Evolutionary conservation across 2,329 filamentous ascomycete genomes (phyloP).

Genomic region (Sphaerostilbella broomeana): DNA sequence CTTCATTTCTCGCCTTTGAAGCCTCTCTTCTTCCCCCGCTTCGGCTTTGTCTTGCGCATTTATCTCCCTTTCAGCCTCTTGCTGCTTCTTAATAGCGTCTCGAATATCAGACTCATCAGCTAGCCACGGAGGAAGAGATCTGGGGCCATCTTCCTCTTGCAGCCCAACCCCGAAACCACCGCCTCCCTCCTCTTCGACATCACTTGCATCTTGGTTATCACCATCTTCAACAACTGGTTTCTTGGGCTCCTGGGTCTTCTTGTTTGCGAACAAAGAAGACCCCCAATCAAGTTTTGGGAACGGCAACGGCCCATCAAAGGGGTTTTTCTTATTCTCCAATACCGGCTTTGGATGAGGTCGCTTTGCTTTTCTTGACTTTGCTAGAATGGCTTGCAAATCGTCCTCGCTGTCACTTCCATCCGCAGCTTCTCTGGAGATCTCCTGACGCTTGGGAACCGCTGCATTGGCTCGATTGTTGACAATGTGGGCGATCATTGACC

Average conservation of each 20-base stretch:
- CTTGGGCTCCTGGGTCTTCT: conserved; percentile 21
- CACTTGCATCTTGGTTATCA: conserved; percentile 21
- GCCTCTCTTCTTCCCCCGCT: conserved; percentile 49
- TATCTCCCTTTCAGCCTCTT: conserved; percentile 49
- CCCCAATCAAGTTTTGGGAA: conserved; percentile 80
- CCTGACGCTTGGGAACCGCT: conserved; percentile 40
- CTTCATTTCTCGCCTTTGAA: conserved; percentile 35
- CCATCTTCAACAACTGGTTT: conserved; percentile 18
- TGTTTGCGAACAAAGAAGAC: conserved; percentile 50
- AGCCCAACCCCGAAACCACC: conserved; percentile 59
- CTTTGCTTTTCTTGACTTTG: conserved; percentile 59
- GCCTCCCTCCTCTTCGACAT: conserved; percentile 43
- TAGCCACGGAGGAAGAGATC: conserved; percentile 73
- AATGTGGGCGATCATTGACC: conserved; percentile 62
- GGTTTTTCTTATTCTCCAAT: conserved; percentile 50
- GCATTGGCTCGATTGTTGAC: conserved; percentile 68
- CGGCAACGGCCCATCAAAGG: conserved; percentile 74
- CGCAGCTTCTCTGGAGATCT: conserved; percentile 3
- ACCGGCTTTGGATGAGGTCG: conserved; percentile 34
- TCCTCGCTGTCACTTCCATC: conserved; percentile 66
- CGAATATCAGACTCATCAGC: conserved; percentile 58
- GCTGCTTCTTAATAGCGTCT: conserved; percentile 53
- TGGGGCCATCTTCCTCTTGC: conserved; percentile 37
- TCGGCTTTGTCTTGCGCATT: conserved; percentile 57
- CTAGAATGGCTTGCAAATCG: conserved; percentile 70